Evolutionary conservation across 352 stramenopile genomes (phyloP), one percentile per base, ranked within the genome.

Genomic region (Pythium coloratum): DNA sequence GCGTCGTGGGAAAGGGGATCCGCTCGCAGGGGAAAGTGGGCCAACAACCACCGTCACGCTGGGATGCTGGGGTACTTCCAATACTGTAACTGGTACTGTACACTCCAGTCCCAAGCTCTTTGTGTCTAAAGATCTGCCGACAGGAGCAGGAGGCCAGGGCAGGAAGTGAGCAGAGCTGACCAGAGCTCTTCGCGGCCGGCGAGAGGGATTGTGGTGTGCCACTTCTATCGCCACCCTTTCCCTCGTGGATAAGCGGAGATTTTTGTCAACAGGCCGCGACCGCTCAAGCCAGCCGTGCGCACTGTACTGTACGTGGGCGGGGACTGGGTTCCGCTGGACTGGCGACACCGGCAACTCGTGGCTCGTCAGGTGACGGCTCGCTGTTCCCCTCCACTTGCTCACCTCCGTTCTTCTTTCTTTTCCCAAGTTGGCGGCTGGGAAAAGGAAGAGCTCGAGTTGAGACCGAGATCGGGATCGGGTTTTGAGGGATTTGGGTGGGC

Each of bases 291-390:
- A 59, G 53, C 18, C 32, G 53, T 24, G 24, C 20, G 46, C 20
- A 24, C 20, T 24, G 20, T 24, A 24, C 20, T 28, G 46, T 26
- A 33, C 6, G 20, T 38, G 24, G 30, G 24, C 26, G 24, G 30
- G 26, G 24, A 33, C 13, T 28, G 20, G 26, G 20, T 30, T 33
- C 26, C 18, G n/a, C 18, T 33, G 24, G 5, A 38, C 50, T 38
- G 24, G 24, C 50, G 50, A 38, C 53, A 44, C 53, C 28, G 28
- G 53, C 53, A 59, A 59, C 53, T 59, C 53, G 53, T 26, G 32
- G 53, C 53, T 59, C 55, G 55, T 51, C 55, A 61, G 42, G 16
- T 50, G 42, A 50, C 42, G 42, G 42, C 42, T 50, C 42, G 36
- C 42, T 4, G 42, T 7, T 20, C 9, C 16, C 42, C 42, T 50